Evolutionary conservation across 306 rosid species (phyloP).

Genomic region (Malus fusca): DNA sequence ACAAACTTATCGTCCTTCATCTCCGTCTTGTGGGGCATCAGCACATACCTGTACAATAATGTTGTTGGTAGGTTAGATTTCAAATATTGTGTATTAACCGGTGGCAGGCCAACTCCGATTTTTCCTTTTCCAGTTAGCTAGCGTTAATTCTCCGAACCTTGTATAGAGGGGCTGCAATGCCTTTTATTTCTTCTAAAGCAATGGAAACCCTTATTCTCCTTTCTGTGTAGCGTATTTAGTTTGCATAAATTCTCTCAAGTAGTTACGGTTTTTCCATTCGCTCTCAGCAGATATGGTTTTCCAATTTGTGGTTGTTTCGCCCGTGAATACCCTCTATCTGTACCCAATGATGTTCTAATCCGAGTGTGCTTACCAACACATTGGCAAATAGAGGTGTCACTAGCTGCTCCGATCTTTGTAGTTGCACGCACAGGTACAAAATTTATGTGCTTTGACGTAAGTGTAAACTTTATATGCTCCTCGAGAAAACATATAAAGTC

Average conservation of each 20-base stretch:
- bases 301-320: background rate
- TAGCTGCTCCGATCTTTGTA: no score
- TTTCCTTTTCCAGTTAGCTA: background rate
- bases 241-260: background rate
- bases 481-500: conserved; percentile 13
- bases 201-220: background rate
- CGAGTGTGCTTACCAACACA: no score
- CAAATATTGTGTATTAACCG: conserved; percentile 26
- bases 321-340: background rate
- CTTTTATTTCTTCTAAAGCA: background rate
- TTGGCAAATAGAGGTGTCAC: no score
- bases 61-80: conserved; percentile 22
- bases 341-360: no score
- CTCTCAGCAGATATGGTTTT: background rate
- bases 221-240: background rate
- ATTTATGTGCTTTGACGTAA: no score
- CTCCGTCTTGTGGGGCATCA: conserved; percentile 15
- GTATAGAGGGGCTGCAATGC: conserved; percentile 24
- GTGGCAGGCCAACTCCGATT: conserved; percentile 18
- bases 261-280: background rate
- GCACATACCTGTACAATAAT: conserved; percentile 38
- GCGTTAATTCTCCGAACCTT: conserved; percentile 15
- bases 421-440: no score
- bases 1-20: conserved; percentile 5
- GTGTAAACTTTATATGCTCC: no score